These are phyloP conservation scores for Marsdenia floribunda DNA, from an alignment of 257 asterid species.

Conservation along the genomic window DNA sequence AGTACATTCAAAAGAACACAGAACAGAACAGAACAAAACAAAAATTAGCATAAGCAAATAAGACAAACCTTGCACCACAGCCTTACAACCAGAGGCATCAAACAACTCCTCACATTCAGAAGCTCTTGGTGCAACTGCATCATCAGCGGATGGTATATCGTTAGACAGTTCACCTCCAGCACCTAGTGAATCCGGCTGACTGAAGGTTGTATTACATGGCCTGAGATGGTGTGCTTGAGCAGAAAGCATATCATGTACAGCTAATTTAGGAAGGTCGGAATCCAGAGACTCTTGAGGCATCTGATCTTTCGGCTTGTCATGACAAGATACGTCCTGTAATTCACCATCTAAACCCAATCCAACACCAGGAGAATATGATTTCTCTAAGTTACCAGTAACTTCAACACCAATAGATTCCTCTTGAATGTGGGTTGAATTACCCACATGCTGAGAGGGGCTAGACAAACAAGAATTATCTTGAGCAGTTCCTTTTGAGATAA, in stretches of 20 bases:
- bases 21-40: not conserved
- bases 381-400: constrained; percentile 24
- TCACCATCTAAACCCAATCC: constrained; percentile 30
- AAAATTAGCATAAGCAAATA: constrained; percentile 4
- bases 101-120: constrained; percentile 37
- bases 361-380: constrained; percentile 21
- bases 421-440: constrained; percentile 20
- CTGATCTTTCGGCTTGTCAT: constrained; percentile 25
- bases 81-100: constrained; percentile 16
- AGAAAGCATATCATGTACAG: constrained; percentile 25
- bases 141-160: constrained; percentile 33
- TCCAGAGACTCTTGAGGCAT: constrained; percentile 28
- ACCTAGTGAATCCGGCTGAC: constrained; percentile 29
- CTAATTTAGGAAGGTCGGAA: constrained; percentile 22
- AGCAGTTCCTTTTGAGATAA: constrained; percentile 25
- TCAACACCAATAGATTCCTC: constrained; percentile 27
- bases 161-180: constrained; percentile 26
- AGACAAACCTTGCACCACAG: constrained; percentile 54
- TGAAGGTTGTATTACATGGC: constrained; percentile 47
- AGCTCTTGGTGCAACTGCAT: constrained; percentile 24
- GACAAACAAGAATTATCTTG: constrained; percentile 34
- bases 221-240: constrained; percentile 37
- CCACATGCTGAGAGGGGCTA: constrained; percentile 31
- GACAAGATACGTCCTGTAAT: constrained; percentile 31
- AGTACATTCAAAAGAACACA: not conserved